Base-by-base conservation (phyloP, 306 rosid species). In the Gastrolobium bilobum region DNA sequence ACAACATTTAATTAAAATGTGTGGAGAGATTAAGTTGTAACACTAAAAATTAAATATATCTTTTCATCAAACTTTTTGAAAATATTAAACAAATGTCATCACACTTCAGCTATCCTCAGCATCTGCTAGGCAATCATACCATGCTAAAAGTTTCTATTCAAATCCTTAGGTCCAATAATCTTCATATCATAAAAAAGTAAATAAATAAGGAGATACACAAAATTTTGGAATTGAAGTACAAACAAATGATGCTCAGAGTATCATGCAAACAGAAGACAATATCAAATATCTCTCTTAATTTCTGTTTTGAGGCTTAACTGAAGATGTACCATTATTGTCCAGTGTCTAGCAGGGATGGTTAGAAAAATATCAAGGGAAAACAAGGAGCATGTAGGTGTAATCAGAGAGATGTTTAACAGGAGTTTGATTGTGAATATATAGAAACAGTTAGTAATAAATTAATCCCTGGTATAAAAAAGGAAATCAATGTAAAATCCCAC, bases 351-450 rank as follows among this genome's bases (percentile, higher is more conserved):
- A 20, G 26, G 26, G 26, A 20, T 20, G 26, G 26, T 20, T 20
- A 20, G 26, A 20, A 20, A 68, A 31, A 1, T 7, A 31, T 68
- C 72, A 66, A 64, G 35, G 4, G 52, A 64, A 64, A 64, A 64
- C 35, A 34, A n/a, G 75, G 34, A 14, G n/a, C n/a, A 50, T 15
- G 4, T 6, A 14, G 4, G 30, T 3, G 2, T 63, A 0, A 63
- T 38, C 50, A 14, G 69, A 39, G 9, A 63, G n/a, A n/a, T 62
- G 15, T 8, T 9, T 69, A 38, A 26, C 15, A 4, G 5, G 9
- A 7, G 34, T 50, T 35, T 51, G 35, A 34, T n/a, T 10, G 5
- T 7, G 34, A 51, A 48, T 50, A 4, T 6, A 34, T 8, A 51
- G 30, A 70, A 51, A 50, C 6, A 68, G 42, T 13, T 3, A 68